Percentiles rank a stretch among this genome's conserved stretches.
These are phyloP conservation scores for Calendula officinalis DNA, from an alignment of 129 eudicot species.

Conservation along the genomic window DNA sequence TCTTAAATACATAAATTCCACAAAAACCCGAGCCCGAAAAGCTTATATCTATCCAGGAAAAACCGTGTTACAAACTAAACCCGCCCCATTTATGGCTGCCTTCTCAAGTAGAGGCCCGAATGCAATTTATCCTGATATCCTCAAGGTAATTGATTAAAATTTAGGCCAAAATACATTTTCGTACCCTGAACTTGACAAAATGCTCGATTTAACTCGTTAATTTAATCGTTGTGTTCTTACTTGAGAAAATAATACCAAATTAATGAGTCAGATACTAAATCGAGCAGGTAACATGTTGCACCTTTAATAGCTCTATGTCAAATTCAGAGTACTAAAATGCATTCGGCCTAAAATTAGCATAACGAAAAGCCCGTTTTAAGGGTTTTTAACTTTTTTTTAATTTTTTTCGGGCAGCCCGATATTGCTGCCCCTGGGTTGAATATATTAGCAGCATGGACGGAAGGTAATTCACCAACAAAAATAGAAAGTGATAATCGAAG, in stretches of 20 bases:
- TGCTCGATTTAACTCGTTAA: too few species aligned
- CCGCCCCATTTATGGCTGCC: conserved; percentile 86
- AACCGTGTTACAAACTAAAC: conserved; percentile 43
- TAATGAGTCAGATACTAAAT: too few species aligned
- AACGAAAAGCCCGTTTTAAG: too few species aligned
- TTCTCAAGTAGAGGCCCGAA: conserved; percentile 88
- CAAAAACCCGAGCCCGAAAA: conserved; percentile 40
- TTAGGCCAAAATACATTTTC: background rate
- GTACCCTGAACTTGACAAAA: too few species aligned
- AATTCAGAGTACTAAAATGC: too few species aligned
- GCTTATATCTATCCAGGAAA: conserved; percentile 49
- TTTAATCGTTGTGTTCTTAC: too few species aligned
- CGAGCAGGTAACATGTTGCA: too few species aligned
- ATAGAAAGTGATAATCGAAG: conserved; percentile 35
- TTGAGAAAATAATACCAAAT: too few species aligned
- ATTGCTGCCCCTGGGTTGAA: conserved; percentile 78
- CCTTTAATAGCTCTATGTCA: too few species aligned
- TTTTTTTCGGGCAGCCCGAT: conserved; percentile 50
- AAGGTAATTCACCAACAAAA: conserved; percentile 42
- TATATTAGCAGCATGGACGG: conserved; percentile 76
- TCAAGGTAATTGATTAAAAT: conserved; percentile 48
- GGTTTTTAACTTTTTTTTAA: background rate
- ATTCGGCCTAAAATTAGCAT: too few species aligned
- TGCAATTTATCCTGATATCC: conserved; percentile 53
- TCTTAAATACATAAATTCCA: conserved; percentile 54